Base-by-base conservation (phyloP, 2,329 filamentous ascomycete genomes). In the Domatiomyces globalis region DNA sequence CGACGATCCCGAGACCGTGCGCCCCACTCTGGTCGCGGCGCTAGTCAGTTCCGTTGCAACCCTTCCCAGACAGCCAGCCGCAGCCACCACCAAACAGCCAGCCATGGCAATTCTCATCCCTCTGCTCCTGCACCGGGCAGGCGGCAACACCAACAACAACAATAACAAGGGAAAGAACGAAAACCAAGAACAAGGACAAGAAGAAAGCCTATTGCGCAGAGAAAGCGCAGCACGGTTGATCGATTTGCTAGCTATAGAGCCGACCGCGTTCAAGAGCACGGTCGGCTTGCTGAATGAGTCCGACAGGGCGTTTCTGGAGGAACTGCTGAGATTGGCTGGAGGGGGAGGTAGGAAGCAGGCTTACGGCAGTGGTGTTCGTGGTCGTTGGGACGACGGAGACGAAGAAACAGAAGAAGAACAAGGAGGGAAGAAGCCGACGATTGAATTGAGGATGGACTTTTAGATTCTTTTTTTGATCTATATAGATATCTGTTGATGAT, bases 361-460 rank as follows among this genome's bases (percentile, higher is more conserved):
- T 19, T 58, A 58, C 29, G 50, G 57, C n/a, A 25, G 22, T 25
- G 22, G 22, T 25, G 22, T 4, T 25, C n/a, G 22, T 25, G 22
- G n/a, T n/a, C n/a, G n/a, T n/a, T n/a, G n/a, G n/a, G 57, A 61
- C 63, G 66, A 58, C 69, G 65, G 61, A 60, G 62, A 59, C 64
- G 63, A 63, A 53, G 70, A 71, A 60, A 67, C 64, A 50, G 61
- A 68, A 44, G 68, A 67, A 48, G 73, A 70, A 53, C 70, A 73
- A 52, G 76, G 71, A 25, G 80, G 79, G 48, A 69, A 71, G 46
- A 70, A 71, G 47, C 92, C 92, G 10, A 92, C 74, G 56, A 98
- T 98, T 74, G 87, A 87, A 50, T 69, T 98, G 63, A 92, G 94
- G 76, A 94, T 96, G 85, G 77, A 95, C 67, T 96, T 98, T 75